Evolutionary conservation across 73 alveolate species (phyloP).

Genomic region (Paramecium octaurelia): DNA sequence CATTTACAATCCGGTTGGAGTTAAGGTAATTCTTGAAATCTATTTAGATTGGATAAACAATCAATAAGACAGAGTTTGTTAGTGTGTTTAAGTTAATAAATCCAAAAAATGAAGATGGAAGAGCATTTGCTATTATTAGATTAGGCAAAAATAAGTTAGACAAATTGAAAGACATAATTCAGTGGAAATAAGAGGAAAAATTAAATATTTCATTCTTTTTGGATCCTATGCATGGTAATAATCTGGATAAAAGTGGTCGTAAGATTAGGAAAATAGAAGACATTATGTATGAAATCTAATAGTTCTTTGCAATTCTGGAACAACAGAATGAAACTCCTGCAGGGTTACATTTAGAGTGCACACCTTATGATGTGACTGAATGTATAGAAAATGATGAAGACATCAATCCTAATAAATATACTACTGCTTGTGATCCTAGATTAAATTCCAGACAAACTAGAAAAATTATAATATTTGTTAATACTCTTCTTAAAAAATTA

Average conservation of each 20-base stretch:
- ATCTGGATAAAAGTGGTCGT: neutral
- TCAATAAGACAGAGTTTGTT: conserved; percentile 16
- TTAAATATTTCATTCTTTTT: conserved; percentile 59
- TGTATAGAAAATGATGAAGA: conserved; percentile 52
- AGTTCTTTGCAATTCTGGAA: neutral
- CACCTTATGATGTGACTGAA: conserved; percentile 66
- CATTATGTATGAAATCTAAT: conserved; percentile 46
- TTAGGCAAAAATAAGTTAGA: conserved; percentile 56
- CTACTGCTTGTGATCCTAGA: conserved; percentile 71
- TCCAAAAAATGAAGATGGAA: conserved; percentile 64
- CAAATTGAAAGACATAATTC: conserved; percentile 31
- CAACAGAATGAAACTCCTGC: conserved; percentile 41
- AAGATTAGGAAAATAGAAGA: conserved; percentile 47
- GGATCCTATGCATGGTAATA: conserved; percentile 77
- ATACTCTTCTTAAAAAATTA: conserved; percentile 5
- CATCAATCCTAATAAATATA: conserved; percentile 44
- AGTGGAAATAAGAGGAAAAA: conserved; percentile 39
- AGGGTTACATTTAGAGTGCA: conserved; percentile 66
- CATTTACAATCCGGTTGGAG: conserved; percentile 64
- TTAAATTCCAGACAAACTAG: conserved; percentile 27
- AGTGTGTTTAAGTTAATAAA: conserved; percentile 44
- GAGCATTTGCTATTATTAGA: conserved; percentile 54
- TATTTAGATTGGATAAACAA: conserved; percentile 53
- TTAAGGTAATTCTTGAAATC: neutral
- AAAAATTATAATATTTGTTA: conserved; percentile 3